Percentiles rank a stretch among this genome's conserved stretches.
Conservation (phyloP, 148 eudicot genomes). For the Gaultheria prostrata region DNA sequence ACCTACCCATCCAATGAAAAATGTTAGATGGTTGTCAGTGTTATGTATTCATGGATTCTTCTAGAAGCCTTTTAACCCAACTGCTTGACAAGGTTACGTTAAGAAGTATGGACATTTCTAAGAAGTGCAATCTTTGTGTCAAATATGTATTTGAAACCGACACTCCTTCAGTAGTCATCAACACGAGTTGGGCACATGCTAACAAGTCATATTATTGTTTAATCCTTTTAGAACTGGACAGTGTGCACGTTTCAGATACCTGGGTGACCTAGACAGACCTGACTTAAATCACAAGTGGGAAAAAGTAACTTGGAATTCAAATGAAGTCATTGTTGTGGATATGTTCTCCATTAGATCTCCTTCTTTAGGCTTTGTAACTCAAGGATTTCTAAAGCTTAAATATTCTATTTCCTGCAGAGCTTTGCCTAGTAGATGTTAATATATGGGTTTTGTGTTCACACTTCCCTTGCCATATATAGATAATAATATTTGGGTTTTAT, state of each 20-base stretch:
- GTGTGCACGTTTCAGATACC: neutral
- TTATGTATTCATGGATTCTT: neutral
- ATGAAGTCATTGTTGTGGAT: neutral
- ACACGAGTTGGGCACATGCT: neutral
- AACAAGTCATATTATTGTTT: neutral
- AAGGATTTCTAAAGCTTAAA: neutral
- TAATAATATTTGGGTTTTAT: no score
- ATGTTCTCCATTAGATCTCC: neutral
- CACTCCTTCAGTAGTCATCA: neutral
- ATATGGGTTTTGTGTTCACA: neutral
- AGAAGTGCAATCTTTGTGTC: neutral
- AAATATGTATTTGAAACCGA: neutral
- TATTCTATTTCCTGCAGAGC: neutral
- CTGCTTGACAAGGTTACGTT: neutral
- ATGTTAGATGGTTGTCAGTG: neutral
- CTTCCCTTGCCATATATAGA: no score
- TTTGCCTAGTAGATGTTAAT: neutral
- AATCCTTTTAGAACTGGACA: neutral
- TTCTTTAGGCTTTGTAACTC: neutral
- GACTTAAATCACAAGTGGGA: neutral
- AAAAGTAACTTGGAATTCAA: neutral
- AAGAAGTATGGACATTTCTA: neutral
- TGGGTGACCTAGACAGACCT: neutral
- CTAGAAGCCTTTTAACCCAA: neutral
- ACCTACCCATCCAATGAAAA: neutral